Evolutionary conservation across 257 asterid species (phyloP), one percentile per base, ranked within the genome.

Genomic region (Solanum microdontum): DNA sequence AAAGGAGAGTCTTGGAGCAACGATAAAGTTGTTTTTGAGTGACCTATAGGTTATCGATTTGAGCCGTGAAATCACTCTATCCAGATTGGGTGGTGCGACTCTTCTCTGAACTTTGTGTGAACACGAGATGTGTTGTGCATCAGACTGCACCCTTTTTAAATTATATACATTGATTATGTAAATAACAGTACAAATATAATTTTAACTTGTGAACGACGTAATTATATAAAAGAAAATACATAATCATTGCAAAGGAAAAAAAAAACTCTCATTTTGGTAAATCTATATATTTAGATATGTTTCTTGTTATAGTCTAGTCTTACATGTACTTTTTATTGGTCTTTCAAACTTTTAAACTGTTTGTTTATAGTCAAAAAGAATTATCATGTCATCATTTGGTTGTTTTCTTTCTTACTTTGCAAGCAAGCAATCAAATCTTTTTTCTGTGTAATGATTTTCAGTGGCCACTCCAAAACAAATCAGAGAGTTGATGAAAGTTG

Each of bases 401-500:
- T 82, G 75, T 86, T 34, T 15, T 87, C 10, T 74, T 37, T 88
- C 2, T 60, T 82, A 33, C 87, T 72, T 82, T 79, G 84, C 60
- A 87, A 34, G 60, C 72, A 51, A 84, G 66, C 24, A 24, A 72
- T 32, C 87, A 79, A 66, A 88, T 7, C 48, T 80, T 70, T 85
- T 86, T 82, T 9, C n/a, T 80, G 45, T 48, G 82, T 48, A 66
- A 93, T 91, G 84, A 83, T 91, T 77, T 55, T 91, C 96, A 96
- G 99, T 94, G 91, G 99, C 99, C 82, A 96, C 99, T 36, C 99
- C 99, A 58, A 96, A 96, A 86, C 98, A 96, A 90, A 96, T 96
- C 83, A 92, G 98, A 89, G 99, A 96, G 62, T 93, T 96, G 88
- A 96, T 96, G 99, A 95, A 96, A 93, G 99, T 96, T 34, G 99